Conservation (phyloP, 2,329 filamentous ascomycete genomes). For the Hymenoscyphus fructigenus region DNA sequence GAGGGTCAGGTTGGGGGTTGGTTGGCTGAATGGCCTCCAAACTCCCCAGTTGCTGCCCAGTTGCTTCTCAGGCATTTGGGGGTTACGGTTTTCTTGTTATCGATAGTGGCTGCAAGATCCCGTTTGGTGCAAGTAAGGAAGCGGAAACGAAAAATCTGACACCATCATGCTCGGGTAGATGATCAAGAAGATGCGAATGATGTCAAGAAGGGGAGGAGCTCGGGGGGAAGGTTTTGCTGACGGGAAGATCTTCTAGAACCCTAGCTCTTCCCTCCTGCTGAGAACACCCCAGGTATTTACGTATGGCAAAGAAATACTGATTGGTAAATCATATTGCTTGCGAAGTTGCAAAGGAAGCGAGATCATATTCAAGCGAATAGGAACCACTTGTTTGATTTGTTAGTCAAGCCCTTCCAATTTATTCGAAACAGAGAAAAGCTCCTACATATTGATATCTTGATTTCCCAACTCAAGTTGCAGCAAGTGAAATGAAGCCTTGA, state of each 20-base stretch:
- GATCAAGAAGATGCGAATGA: not conserved
- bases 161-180: not conserved
- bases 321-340: too few species aligned
- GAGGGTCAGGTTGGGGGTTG: not conserved
- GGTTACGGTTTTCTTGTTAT: not conserved
- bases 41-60: not conserved
- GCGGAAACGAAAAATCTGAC: not conserved
- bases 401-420: too few species aligned
- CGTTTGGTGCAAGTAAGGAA: not conserved
- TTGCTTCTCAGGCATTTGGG: not conserved
- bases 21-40: slow-evolving; percentile 2
- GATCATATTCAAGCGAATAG: too few species aligned
- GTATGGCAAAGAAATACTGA: not conserved
- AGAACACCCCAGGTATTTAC: not conserved
- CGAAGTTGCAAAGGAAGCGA: too few species aligned
- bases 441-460: too few species aligned
- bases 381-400: too few species aligned
- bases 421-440: too few species aligned
- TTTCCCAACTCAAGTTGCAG: too few species aligned
- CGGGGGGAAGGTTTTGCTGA: not conserved
- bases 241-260: not conserved
- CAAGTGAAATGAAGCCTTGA: not conserved
- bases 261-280: not conserved
- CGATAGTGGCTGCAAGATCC: slow-evolving; percentile 1
- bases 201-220: not conserved